Evolutionary conservation across 805 yeast genomes (phyloP).

Genomic region (Saturnispora kantuleensis): DNA sequence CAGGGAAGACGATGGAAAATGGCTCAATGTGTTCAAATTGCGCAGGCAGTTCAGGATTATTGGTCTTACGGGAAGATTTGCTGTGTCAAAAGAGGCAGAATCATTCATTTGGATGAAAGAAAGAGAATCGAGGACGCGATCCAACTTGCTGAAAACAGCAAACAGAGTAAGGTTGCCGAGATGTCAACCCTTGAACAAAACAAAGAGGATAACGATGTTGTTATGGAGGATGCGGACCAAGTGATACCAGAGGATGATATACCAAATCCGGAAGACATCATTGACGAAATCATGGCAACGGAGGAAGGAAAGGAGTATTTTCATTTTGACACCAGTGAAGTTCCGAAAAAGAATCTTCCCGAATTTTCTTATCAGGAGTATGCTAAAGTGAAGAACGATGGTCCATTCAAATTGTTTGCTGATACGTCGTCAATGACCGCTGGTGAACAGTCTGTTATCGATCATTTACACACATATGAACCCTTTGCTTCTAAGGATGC

Average conservation of each 20-base stretch:
- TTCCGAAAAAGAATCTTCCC: constrained; percentile 24
- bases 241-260: background rate
- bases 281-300: background rate
- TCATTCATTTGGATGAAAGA: constrained; percentile 21
- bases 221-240: background rate
- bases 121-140: constrained; percentile 5
- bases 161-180: background rate
- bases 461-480: constrained; percentile 37
- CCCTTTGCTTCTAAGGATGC: constrained; percentile 34
- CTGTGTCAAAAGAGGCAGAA: constrained; percentile 47
- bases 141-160: constrained; percentile 9
- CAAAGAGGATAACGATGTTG: constrained; percentile 9
- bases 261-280: background rate
- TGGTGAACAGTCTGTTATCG: constrained; percentile 38
- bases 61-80: constrained; percentile 68
- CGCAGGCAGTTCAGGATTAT: constrained; percentile 66
- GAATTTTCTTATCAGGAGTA: constrained; percentile 23
- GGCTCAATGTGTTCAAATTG: constrained; percentile 58
- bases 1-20: constrained; percentile 62
- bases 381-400: constrained; percentile 4
- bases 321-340: constrained; percentile 26
- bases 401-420: constrained; percentile 39
- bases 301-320: background rate
- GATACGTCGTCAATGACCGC: constrained; percentile 33
- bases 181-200: constrained; percentile 5